phyloP scores from a whole-genome alignment of 352 stramenopile species.

The Phytopythium helicoides region DNA sequence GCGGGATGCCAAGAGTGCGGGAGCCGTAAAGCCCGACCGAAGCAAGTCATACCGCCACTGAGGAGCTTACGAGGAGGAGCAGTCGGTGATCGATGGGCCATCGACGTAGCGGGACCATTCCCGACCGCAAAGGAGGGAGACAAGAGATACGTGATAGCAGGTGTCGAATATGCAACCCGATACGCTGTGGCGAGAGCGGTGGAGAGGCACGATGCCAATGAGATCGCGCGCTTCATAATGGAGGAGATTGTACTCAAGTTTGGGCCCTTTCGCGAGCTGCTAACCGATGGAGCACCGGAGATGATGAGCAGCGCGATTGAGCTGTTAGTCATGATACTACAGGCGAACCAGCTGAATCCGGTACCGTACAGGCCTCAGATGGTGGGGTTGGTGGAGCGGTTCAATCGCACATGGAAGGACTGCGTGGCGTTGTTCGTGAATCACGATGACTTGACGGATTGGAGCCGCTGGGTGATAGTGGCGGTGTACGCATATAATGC shows the following conservation, averaged over 20 bases:
- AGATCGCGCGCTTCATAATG: neutral
- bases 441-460: too few species aligned
- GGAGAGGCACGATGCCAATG: neutral
- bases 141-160: constrained; percentile 11
- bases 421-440: too few species aligned
- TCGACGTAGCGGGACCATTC: constrained; percentile 8
- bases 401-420: constrained; percentile 8
- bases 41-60: constrained; percentile 11
- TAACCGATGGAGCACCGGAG: constrained; percentile 1
- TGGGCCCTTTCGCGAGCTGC: constrained; percentile 1
- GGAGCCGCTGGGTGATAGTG: too few species aligned
- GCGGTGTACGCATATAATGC: too few species aligned
- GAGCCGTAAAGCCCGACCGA: constrained; percentile 9
- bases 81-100: constrained; percentile 14
- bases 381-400: constrained; percentile 2
- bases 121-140: neutral
- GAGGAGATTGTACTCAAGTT: constrained; percentile 1
- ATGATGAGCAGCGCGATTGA: neutral
- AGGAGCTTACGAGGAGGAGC: constrained; percentile 11
- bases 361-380: constrained; percentile 5
- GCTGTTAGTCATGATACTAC: neutral
- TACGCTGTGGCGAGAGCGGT: constrained; percentile 1
- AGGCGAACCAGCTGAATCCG: constrained; percentile 2
- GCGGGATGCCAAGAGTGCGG: constrained; percentile 6
- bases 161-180: constrained; percentile 3